Conservation (phyloP, 306 rosid genomes). For the Styphnolobium japonicum region DNA sequence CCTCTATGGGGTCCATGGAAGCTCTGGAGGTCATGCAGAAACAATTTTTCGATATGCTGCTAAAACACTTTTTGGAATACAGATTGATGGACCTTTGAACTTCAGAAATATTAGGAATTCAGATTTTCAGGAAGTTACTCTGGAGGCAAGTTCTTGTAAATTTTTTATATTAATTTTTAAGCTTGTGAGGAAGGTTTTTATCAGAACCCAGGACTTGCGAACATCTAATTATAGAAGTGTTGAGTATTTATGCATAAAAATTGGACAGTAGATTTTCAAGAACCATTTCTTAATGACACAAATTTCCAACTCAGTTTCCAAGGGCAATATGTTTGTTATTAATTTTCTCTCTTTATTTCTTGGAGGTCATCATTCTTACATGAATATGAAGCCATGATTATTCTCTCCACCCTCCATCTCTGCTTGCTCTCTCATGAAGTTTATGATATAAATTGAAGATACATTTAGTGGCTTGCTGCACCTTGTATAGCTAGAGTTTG, state of each 20-base stretch:
- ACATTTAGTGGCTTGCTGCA: not conserved
- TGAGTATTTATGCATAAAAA: not conserved
- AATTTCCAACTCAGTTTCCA: not conserved
- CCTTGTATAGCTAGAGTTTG: conserved; percentile 3
- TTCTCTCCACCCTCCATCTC: not conserved
- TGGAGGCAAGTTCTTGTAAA: conserved; percentile 61
- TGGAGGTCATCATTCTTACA: not conserved
- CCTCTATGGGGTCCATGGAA: conserved; percentile 80
- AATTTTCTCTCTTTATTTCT: not conserved
- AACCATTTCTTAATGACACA: not conserved
- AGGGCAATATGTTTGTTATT: not conserved
- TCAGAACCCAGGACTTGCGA: not conserved
- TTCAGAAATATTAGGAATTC: conserved; percentile 68
- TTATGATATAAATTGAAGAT: not conserved
- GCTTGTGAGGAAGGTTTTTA: conserved; percentile 5
- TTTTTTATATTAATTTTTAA: not conserved
- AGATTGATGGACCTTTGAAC: conserved; percentile 67
- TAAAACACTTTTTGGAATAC: conserved; percentile 69
- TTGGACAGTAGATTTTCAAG: not conserved
- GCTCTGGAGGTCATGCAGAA: conserved; percentile 95
- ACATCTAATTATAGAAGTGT: not conserved
- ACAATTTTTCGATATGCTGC: conserved; percentile 78
- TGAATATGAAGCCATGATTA: not conserved
- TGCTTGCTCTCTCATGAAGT: not conserved
- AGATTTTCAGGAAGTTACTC: conserved; percentile 81